Base-by-base conservation (phyloP, 202 grass and related monocot genomes). In the Eragrostis tef region DNA sequence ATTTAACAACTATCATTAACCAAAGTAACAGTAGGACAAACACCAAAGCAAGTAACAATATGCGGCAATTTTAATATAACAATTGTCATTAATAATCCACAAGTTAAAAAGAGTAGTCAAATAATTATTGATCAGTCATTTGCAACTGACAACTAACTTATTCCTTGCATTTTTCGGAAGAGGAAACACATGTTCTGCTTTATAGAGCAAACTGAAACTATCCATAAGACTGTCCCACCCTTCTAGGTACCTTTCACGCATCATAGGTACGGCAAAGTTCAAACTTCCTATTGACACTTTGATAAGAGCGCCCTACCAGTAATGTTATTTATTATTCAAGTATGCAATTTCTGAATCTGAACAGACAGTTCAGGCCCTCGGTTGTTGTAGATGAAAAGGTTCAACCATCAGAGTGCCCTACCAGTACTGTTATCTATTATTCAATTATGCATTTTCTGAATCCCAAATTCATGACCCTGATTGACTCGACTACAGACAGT, bases 1-100 rank as follows among this genome's bases (percentile, higher is more conserved):
- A 87, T 82, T 76, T 83, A 78, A 82, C 46, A 85, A 85, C 67
- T 29, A 84, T 20, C 53, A 84, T 44, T 19, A 75, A 64, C 72
- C 17, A 76, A 86, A 81, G 29, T 65, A 82, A 46, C 19, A 86
- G 50, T 77, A 72, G 20, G 49, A 75, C 71, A 64, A 78, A 31
- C 26, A 42, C 39, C 46, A 67, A 76, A 70, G 9, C 47, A 64
- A n/a, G 26, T 20, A 70, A 16, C 11, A 71, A 58, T n/a, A 49
- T 52, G 21, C 21, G 47, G n/a, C 63, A 75, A 83, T 31, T 74
- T 45, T 68, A 57, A 26, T 2, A 58, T 20, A 78, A 21, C 6
- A 42, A 78, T 19, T 11, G 16, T 19, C 48, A 81, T 17, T 5
- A 36, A 69, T 20, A 22, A 12, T 81, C 34, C 5, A 53, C 6